Conservation (phyloP, 352 stramenopile genomes). For the Aphanomyces invadans region DNA sequence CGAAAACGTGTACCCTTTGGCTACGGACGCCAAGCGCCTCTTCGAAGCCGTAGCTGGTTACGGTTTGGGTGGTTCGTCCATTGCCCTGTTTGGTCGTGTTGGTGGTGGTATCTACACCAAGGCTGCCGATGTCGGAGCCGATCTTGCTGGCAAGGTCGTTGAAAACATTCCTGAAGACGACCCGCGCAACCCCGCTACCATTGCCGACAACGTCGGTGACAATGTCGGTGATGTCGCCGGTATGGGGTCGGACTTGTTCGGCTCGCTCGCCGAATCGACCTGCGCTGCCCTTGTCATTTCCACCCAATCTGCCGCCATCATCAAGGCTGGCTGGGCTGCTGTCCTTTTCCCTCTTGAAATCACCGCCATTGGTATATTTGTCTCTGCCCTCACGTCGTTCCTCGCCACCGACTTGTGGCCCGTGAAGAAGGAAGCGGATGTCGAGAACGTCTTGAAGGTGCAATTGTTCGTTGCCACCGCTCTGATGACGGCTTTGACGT, state of each 20-base stretch:
- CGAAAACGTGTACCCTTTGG: conserved; percentile 84
- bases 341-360: conserved; percentile 97
- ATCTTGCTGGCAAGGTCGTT: conserved; percentile 99
- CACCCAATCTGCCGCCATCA: conserved; percentile 84
- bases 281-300: conserved; percentile 98
- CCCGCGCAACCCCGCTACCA: conserved; percentile 98
- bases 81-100: conserved; percentile 99
- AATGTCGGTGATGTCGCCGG: conserved; percentile 99
- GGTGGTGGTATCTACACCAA: conserved; percentile 99
- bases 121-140: conserved; percentile 98
- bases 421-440: conserved; percentile 92
- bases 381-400: conserved; percentile 95
- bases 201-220: conserved; percentile 99
- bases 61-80: conserved; percentile 95
- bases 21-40: conserved; percentile 76
- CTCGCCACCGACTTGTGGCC: conserved; percentile 95
- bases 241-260: conserved; percentile 99
- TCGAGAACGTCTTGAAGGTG: conserved; percentile 96
- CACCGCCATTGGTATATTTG: conserved; percentile 94
- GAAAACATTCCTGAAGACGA: conserved; percentile 99
- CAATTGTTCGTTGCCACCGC: conserved; percentile 97
- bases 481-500: conserved; percentile 91
- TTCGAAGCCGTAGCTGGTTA: conserved; percentile 98
- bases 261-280: conserved; percentile 97
- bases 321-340: conserved; percentile 88